Base-by-base conservation (phyloP, 768 basidiomycete genomes). In the Xerocomellus dryophilus region DNA sequence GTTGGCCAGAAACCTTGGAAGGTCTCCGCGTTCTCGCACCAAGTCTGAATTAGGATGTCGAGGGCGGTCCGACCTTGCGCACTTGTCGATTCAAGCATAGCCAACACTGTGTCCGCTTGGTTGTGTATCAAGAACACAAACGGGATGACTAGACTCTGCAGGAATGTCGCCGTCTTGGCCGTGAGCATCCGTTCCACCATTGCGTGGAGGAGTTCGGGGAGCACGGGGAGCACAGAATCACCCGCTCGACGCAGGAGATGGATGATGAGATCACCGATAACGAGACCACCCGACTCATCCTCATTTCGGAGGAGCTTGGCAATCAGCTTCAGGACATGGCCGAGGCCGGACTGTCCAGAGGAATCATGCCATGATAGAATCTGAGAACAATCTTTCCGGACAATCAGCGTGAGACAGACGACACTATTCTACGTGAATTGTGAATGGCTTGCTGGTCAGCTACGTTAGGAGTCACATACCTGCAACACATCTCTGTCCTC, bases 1-100 rank as follows among this genome's bases (percentile, higher is more conserved):
- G 85, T 83, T 10, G 92, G 86, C 95, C 96, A 98, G 70, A 87
- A 93, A 29, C 97, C 95, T 65, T 93, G 92, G 79, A 98, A 90
- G 5, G 88, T 92, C 70, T 93, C 90, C 12, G 88, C 86, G 62
- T 94, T 95, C 68, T 99, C 96, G 64, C 90, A 91, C 96, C 95
- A 98, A 0, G 90, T 86, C 51, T 86, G 82, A 25, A 98, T 79
- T n/a, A 99, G 77, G 43, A 98, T 80, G 56, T 94, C 86, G n/a
- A 98, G 78, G 0, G 82, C 91, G 0, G 80, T 78, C 27, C 83
- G 79, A 20, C 79, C 83, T 42, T 81, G 74, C 10, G 86, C 75
- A 12, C 71, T 74, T 58, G 82, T 85, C 11, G 80, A 74, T 61
- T 95, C 91, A 20, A 98, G 76, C 27, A 97, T 78, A 12, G 78